Base-by-base conservation (phyloP, 441 rosid genomes). In the Populus hybrid region DNA sequence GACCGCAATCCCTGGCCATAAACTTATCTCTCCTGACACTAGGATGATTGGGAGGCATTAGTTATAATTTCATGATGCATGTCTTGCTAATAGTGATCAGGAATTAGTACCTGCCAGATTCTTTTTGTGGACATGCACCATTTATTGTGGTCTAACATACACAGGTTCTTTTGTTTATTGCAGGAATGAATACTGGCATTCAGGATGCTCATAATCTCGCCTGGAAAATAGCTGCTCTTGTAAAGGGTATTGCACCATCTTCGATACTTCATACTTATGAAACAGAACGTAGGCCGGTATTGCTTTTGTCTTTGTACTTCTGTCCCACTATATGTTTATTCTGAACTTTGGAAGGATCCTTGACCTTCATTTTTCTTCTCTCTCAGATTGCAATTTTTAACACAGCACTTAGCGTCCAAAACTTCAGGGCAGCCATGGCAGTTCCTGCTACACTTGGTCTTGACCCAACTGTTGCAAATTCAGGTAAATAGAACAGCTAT, bases 121-220 rank as follows among this genome's bases (percentile, higher is more conserved):
- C 35, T 46, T 66, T 71, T 67, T 66, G 59, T 67, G 28, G 5
- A 71, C 10, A 6, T 9, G 20, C 67, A 40, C 7, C 14, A 10
- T 10, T 12, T 72, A 35, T 9, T 34, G 59, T 35, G 7, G 2
- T 21, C 53, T 59, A 35, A 61, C 16, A 2, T 35, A 6, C 34
- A 8, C 18, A 64, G 12, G 50, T 6, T 64, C 16, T 65, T 1
- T n/a, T 71, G 23, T 76, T 16, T 69, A 12, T 32, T 86, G 77
- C 85, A 95, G 99, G 97, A 84, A 94, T 96, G 99, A 96, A 96
- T 85, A 90, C 98, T 64, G 99, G 98, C 75, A 89, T 96, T 76
- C 99, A 96, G 85, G 99, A 96, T 90, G 97, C 87, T 79, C 98
- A 93, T 74, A 93, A 96, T 85, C 93, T 96, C 76, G 98, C 97